Evolutionary conservation across 2,329 filamentous ascomycete genomes (phyloP).

Genomic region (Plenodomus lindquistii): DNA sequence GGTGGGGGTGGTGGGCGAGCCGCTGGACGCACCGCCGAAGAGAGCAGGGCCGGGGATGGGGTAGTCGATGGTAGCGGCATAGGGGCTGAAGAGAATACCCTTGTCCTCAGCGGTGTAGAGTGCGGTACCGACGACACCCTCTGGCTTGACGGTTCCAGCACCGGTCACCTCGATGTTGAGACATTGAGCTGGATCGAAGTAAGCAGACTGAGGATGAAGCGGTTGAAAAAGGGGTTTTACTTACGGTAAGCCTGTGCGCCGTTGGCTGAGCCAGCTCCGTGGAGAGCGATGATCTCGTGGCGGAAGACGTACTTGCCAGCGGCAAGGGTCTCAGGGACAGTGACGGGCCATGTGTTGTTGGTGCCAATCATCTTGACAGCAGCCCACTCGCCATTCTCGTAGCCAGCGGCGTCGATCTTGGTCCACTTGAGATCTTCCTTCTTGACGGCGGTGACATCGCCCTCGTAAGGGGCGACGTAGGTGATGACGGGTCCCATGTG

Average conservation of each 20-base stretch:
- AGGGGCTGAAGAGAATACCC: constrained; percentile 51
- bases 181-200: no score
- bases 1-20: constrained; percentile 16
- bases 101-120: constrained; percentile 50
- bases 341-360: constrained; percentile 54
- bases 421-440: constrained; percentile 43
- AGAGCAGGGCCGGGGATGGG: constrained; percentile 50
- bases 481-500: constrained; percentile 47
- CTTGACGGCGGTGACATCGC: constrained; percentile 36
- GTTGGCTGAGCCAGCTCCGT: constrained; percentile 48
- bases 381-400: constrained; percentile 41
- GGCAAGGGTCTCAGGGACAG: constrained; percentile 50
- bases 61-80: constrained; percentile 42
- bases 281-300: constrained; percentile 59
- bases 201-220: no score
- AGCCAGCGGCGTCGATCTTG: constrained; percentile 43
- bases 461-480: constrained; percentile 43
- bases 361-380: constrained; percentile 47
- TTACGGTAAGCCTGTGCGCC: constrained; percentile 60
- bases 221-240: no score
- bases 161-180: constrained; percentile 57
- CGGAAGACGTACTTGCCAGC: constrained; percentile 60
- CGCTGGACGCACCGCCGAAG: constrained; percentile 28
- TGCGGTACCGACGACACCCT: constrained; percentile 56
- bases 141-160: constrained; percentile 47